Percentiles rank a stretch among this genome's conserved stretches.
Evolutionary conservation across 441 rosid genomes (phyloP).

Genomic region (Populus tomentosa): DNA sequence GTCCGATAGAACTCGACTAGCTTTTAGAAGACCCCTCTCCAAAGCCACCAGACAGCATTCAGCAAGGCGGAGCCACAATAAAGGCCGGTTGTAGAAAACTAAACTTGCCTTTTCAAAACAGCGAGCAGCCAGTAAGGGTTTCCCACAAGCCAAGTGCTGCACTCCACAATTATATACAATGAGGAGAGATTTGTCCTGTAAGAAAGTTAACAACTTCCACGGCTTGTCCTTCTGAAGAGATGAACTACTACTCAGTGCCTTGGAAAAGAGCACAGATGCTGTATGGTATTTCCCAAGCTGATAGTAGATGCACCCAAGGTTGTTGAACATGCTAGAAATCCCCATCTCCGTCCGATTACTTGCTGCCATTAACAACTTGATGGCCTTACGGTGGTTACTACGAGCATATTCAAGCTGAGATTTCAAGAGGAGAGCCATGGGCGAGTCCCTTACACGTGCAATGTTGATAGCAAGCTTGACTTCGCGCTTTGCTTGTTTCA

Average conservation of each 20-base stretch:
- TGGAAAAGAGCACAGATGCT: constrained; percentile 67
- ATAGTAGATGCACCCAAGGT: constrained; percentile 95
- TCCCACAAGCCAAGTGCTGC: constrained; percentile 81
- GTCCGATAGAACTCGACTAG: constrained; percentile 31
- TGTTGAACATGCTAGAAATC: constrained; percentile 68
- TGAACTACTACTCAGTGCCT: constrained; percentile 61
- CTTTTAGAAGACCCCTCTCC: constrained; percentile 65
- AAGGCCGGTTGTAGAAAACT: constrained; percentile 60
- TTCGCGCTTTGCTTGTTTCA: constrained; percentile 96
- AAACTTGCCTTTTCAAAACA: constrained; percentile 80
- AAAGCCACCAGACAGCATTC: constrained; percentile 92
- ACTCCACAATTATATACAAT: constrained; percentile 84
- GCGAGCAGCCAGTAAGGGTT: constrained; percentile 78
- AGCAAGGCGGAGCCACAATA: constrained; percentile 91
- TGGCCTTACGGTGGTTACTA: constrained; percentile 87
- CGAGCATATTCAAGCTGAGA: constrained; percentile 96
- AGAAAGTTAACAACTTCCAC: constrained; percentile 52
- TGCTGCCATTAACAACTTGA: constrained; percentile 83
- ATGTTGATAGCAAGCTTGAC: constrained; percentile 90
- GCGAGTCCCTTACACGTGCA: constrained; percentile 84
- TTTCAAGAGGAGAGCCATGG: constrained; percentile 85
- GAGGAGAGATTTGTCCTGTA: constrained; percentile 83
- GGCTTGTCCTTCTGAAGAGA: constrained; percentile 73
- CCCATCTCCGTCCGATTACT: constrained; percentile 61
- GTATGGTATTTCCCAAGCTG: constrained; percentile 66